Percentiles rank a stretch among this genome's conserved stretches.
Conservation (phyloP, 805 yeast species). For the Ogataea kodamae region DNA sequence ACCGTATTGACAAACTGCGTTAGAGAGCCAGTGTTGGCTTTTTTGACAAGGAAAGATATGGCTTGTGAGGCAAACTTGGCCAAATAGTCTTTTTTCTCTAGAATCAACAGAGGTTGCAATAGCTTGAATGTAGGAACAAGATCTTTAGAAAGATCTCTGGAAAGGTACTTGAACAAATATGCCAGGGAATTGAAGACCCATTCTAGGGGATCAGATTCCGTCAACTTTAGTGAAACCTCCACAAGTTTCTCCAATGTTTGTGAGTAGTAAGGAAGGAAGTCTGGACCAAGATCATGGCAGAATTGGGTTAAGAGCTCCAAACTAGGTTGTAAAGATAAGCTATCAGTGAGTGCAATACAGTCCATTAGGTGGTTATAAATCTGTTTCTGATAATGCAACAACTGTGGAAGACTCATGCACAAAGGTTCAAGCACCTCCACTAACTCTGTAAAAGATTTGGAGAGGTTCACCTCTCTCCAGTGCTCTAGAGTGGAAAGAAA, state of each 20-base stretch:
- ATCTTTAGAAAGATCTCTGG: conserved; percentile 59
- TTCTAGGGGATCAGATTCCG: conserved; percentile 64
- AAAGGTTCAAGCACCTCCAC: conserved; percentile 49
- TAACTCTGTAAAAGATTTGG: conserved; percentile 67
- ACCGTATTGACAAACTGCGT: conserved; percentile 41
- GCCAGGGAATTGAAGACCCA: conserved; percentile 84
- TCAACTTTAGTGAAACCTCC: conserved; percentile 44
- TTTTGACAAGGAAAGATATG: conserved; percentile 75
- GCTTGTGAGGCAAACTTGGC: conserved; percentile 89
- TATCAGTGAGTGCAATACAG: conserved; percentile 55
- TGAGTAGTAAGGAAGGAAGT: conserved; percentile 66
- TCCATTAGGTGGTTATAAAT: conserved; percentile 46
- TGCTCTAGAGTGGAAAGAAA: conserved; percentile 75
- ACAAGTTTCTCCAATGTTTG: conserved; percentile 50
- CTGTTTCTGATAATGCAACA: conserved; percentile 62
- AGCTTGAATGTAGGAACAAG: conserved; percentile 65
- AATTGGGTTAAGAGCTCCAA: conserved; percentile 80
- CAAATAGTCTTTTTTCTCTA: conserved; percentile 57
- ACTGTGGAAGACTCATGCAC: conserved; percentile 73
- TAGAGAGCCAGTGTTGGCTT: conserved; percentile 50
- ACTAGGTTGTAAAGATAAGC: conserved; percentile 72
- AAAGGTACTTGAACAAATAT: conserved; percentile 81
- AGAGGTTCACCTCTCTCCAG: conserved; percentile 84
- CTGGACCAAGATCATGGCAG: conserved; percentile 89
- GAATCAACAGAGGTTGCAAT: conserved; percentile 60